phyloP scores from a whole-genome alignment of 352 stramenopile species.

The Phytophthora sp. region DNA sequence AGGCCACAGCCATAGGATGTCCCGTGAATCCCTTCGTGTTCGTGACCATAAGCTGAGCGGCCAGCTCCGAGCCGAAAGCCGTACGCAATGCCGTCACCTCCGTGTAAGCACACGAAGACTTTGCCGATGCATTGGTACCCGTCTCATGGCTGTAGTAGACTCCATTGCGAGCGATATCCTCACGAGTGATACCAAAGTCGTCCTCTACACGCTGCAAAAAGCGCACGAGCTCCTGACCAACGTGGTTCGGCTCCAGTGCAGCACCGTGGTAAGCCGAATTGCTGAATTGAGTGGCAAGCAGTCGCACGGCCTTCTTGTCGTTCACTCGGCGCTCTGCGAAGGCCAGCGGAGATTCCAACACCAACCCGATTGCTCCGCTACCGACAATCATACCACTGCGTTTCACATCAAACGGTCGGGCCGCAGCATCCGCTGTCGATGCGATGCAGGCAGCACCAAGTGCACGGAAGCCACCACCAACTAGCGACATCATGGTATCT shows the following conservation, averaged over 20 bases:
- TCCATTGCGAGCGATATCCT: conserved; percentile 91
- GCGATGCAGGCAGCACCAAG: conserved; percentile 93
- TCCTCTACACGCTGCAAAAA: conserved; percentile 95
- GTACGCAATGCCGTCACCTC: conserved; percentile 80
- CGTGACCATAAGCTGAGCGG: conserved; percentile 81
- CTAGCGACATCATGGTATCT: conserved; percentile 91
- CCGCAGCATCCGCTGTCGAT: conserved; percentile 72
- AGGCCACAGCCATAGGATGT: conserved; percentile 97
- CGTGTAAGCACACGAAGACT: conserved; percentile 94
- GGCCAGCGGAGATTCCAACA: conserved; percentile 67
- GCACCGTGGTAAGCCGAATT: conserved; percentile 97
- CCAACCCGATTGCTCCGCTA: conserved; percentile 86
- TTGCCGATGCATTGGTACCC: conserved; percentile 94
- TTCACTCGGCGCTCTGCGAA: conserved; percentile 26
- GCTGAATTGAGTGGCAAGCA: conserved; percentile 94
- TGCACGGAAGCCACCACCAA: conserved; percentile 94
- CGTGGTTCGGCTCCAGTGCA: conserved; percentile 94
- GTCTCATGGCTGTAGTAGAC: conserved; percentile 99
- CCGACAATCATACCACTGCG: conserved; percentile 96
- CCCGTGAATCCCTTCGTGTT: conserved; percentile 96
- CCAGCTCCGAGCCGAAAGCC: conserved; percentile 74
- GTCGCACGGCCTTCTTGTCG: conserved; percentile 51
- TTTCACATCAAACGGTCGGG: conserved; percentile 92
- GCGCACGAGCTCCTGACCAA: conserved; percentile 90
- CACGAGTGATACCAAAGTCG: conserved; percentile 92